A percentile compares a stretch with the other conserved stretches of the same genome.
These are phyloP conservation scores for Neoboletus subvelutipes DNA, from an alignment of 768 basidiomycete species.

Conservation along the genomic window DNA sequence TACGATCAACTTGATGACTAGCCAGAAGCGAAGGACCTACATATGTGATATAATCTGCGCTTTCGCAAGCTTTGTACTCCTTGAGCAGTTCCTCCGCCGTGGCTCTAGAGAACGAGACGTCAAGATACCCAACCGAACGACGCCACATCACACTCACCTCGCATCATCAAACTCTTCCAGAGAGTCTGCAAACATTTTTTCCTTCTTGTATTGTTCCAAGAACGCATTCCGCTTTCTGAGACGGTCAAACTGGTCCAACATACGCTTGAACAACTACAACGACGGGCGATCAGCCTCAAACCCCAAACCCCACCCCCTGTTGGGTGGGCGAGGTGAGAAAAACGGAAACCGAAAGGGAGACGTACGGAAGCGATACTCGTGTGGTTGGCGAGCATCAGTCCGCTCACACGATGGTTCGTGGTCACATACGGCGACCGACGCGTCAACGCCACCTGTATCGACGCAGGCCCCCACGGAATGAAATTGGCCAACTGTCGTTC, in stretches of 20 bases:
- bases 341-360: constrained; percentile 6
- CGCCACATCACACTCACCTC: constrained; percentile 50
- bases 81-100: constrained; percentile 86
- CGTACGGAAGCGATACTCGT: constrained; percentile 95
- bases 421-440: constrained; percentile 86
- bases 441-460: constrained; percentile 95
- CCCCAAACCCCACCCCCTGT: too few species aligned
- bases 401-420: constrained; percentile 92
- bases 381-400: constrained; percentile 98
- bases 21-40: constrained; percentile 39
- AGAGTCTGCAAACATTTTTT: constrained; percentile 90
- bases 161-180: constrained; percentile 97
- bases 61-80: constrained; percentile 96
- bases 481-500: constrained; percentile 97
- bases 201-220: constrained; percentile 96
- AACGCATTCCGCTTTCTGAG: constrained; percentile 89
- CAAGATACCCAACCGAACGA: not conserved
- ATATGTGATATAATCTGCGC: constrained; percentile 89
- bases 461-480: constrained; percentile 99
- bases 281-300: not conserved
- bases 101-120: constrained; percentile 47
- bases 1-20: not conserved
- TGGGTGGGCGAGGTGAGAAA: too few species aligned
- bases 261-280: constrained; percentile 85
- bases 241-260: constrained; percentile 92